These are phyloP conservation scores for Pythium dissotocum DNA, from an alignment of 352 stramenopile species.

Conservation along the genomic window DNA sequence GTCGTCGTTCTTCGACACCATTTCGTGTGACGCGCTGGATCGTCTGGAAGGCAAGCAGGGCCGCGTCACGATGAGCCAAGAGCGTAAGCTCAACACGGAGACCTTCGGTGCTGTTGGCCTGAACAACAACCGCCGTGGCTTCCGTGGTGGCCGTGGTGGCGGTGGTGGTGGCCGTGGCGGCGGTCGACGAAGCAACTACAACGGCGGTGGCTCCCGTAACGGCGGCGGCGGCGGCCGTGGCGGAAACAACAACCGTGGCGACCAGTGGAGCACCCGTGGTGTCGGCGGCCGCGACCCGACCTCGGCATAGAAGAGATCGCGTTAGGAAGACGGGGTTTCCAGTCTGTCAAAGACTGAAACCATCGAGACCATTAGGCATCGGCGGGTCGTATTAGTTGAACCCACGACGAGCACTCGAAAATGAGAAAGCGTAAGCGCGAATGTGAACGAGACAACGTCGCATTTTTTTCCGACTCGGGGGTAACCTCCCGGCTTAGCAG, in stretches of 20 bases:
- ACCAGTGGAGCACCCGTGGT: constrained; percentile 34
- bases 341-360: not conserved
- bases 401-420: not conserved
- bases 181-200: constrained; percentile 37
- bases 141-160: constrained; percentile 57
- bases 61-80: constrained; percentile 68
- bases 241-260: constrained; percentile 29
- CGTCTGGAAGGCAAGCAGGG: constrained; percentile 69
- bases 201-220: constrained; percentile 20
- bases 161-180: constrained; percentile 33
- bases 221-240: constrained; percentile 22
- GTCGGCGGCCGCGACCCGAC: constrained; percentile 12
- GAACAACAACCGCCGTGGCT: constrained; percentile 74
- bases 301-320: not conserved
- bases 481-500: not conserved
- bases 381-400: not conserved
- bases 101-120: constrained; percentile 86
- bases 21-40: constrained; percentile 87
- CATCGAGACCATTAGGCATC: not conserved
- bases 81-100: constrained; percentile 89
- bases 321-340: not conserved
- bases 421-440: not conserved
- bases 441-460: not conserved
- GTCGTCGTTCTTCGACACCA: constrained; percentile 90
- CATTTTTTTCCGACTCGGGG: not conserved